Conservation (phyloP, 768 basidiomycete species). For the Coprinopsis cinerea region DNA sequence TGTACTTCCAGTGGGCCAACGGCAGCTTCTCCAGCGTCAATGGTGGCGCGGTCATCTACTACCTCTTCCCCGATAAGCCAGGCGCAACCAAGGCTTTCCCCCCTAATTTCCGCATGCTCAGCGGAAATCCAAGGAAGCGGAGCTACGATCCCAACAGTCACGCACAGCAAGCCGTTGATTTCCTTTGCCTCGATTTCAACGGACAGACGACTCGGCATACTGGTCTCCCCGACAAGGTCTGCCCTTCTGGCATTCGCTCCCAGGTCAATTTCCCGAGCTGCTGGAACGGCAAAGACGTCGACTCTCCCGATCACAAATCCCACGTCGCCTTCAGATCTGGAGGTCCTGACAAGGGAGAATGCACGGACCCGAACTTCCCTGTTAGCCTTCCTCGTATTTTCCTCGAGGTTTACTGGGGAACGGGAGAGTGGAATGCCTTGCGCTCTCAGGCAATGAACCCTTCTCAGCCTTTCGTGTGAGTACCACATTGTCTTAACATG, state of each 20-base stretch:
- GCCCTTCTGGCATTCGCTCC: slow-evolving; percentile 45
- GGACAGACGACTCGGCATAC: slow-evolving; percentile 33
- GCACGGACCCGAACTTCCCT: slow-evolving; percentile 42
- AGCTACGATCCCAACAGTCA: slow-evolving; percentile 38
- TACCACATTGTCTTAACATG: neutral
- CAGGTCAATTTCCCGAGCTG: slow-evolving; percentile 51
- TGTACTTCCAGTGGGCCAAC: slow-evolving; percentile 51
- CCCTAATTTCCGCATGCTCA: slow-evolving; percentile 51
- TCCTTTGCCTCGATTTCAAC: slow-evolving; percentile 44
- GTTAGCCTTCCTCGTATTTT: slow-evolving; percentile 44
- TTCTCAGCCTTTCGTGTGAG: slow-evolving; percentile 50
- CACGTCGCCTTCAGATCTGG: slow-evolving; percentile 42
- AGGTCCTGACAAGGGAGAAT: slow-evolving; percentile 45
- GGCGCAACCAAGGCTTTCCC: slow-evolving; percentile 48
- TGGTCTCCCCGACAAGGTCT: slow-evolving; percentile 30
- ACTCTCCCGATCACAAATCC: slow-evolving; percentile 47
- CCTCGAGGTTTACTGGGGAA: slow-evolving; percentile 46
- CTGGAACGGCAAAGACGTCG: slow-evolving; percentile 50
- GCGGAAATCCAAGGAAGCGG: slow-evolving; percentile 40
- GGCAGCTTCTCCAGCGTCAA: slow-evolving; percentile 38
- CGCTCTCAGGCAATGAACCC: slow-evolving; percentile 41
- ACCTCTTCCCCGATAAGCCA: slow-evolving; percentile 40
- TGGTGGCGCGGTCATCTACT: slow-evolving; percentile 43
- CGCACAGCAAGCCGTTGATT: slow-evolving; percentile 42
- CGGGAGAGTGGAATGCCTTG: slow-evolving; percentile 27